A percentile compares a stretch with the other conserved stretches of the same genome.
Evolutionary conservation across 2,329 filamentous ascomycete genomes (phyloP).

Genomic region (Aspergillus pseudoterreus): DNA sequence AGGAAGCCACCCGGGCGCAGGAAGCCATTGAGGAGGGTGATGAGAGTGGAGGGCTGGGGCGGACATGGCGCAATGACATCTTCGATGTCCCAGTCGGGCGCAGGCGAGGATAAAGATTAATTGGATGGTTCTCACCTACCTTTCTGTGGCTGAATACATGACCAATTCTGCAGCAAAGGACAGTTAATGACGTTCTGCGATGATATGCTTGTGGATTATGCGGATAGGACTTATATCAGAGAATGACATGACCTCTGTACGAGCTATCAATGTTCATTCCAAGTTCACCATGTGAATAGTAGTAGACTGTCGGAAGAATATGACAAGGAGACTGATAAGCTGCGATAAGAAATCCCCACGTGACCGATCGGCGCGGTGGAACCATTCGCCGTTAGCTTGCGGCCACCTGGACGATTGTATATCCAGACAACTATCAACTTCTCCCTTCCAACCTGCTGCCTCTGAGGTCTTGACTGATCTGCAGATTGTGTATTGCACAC

Average conservation of each 20-base stretch:
- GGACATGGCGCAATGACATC: constrained; percentile 77
- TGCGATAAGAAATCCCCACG: constrained; percentile 6
- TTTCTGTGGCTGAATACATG: too few species aligned
- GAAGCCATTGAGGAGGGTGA: constrained; percentile 71
- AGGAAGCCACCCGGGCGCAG: constrained; percentile 66
- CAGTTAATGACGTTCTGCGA: too few species aligned
- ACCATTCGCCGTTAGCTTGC: constrained; percentile 11
- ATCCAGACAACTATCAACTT: not conserved
- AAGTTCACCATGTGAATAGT: too few species aligned
- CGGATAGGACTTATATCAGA: too few species aligned
- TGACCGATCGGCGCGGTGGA: constrained; percentile 13
- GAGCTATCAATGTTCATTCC: too few species aligned
- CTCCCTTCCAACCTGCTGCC: not conserved
- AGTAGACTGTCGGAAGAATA: not conserved
- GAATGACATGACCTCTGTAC: too few species aligned
- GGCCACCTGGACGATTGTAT: constrained; percentile 20
- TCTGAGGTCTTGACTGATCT: constrained; percentile 9
- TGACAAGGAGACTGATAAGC: not conserved
- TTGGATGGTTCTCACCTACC: too few species aligned
- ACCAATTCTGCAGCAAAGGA: too few species aligned
- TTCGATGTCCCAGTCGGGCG: constrained; percentile 52
- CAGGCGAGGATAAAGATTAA: not conserved
- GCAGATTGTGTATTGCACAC: not conserved
- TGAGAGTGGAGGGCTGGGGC: constrained; percentile 50
- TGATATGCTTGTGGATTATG: too few species aligned